Conservation (phyloP, 73 alveolate species). For the Blepharisma stoltei region DNA sequence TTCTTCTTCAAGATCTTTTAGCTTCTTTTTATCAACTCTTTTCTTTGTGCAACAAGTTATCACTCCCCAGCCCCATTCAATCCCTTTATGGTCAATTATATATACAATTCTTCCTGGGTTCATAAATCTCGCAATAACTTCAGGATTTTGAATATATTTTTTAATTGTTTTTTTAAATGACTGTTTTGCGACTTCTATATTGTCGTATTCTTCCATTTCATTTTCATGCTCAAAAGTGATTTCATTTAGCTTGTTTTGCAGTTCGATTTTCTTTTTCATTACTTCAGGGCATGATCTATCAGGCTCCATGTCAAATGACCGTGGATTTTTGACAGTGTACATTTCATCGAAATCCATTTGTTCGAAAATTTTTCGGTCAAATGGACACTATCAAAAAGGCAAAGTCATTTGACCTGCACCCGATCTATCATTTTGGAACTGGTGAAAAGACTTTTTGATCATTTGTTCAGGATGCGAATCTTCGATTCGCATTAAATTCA, state of each 20-base stretch:
- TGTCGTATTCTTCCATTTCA: conserved; percentile 61
- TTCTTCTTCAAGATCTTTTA: conserved; percentile 40
- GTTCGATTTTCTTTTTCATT: conserved; percentile 30
- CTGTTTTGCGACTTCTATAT: conserved; percentile 46
- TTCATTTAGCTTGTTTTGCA: conserved; percentile 50
- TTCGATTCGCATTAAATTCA: conserved; percentile 93
- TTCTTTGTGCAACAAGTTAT: conserved; percentile 54
- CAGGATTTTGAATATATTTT: conserved; percentile 69
- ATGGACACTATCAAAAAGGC: neutral
- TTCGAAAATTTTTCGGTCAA: neutral
- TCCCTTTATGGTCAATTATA: conserved; percentile 48
- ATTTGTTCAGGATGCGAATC: conserved; percentile 95
- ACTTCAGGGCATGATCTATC: conserved; percentile 52
- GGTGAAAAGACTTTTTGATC: conserved; percentile 91
- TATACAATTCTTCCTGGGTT: conserved; percentile 87
- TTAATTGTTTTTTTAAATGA: conserved; percentile 62
- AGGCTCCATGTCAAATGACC: too few species aligned
- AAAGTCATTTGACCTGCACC: too few species aligned
- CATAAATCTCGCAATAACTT: conserved; percentile 75
- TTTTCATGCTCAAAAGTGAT: conserved; percentile 75
- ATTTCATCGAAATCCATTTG: too few species aligned
- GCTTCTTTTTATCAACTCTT: conserved; percentile 58
- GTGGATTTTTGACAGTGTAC: too few species aligned
- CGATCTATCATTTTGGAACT: conserved; percentile 96
- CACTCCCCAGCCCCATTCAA: conserved; percentile 95